phyloP scores from a whole-genome alignment of 192 early-diverging fungal genomes.

The Geranomyces variabilis region DNA sequence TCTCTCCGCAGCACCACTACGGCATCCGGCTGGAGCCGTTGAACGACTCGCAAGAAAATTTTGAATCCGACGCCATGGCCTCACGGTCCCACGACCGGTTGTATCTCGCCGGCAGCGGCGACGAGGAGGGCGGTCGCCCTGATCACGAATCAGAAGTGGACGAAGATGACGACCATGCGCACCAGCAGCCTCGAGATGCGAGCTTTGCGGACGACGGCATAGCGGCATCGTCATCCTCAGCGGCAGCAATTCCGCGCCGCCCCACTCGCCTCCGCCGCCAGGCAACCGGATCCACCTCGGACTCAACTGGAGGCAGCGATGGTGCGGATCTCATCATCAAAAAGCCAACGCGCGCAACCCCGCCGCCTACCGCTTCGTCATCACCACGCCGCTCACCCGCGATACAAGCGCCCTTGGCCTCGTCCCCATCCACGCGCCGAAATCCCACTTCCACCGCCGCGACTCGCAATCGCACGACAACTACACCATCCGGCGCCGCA shows the following conservation, averaged over 20 bases:
- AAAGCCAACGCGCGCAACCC: not conserved
- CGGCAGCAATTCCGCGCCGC: too few species aligned
- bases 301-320: not conserved
- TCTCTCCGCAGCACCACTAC: not conserved
- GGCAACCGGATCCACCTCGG: too few species aligned
- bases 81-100: not conserved
- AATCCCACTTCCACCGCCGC: not conserved
- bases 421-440: not conserved
- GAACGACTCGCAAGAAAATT: not conserved
- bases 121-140: not conserved
- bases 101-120: not conserved
- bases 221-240: too few species aligned
- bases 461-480: not conserved
- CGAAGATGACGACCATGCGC: not conserved
- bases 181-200: conserved; percentile 2
- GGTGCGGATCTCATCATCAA: conserved; percentile 15
- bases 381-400: not conserved
- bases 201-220: too few species aligned
- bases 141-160: not conserved
- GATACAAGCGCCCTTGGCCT: not conserved
- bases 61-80: too few species aligned
- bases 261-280: not conserved
- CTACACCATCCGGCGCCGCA: not conserved
- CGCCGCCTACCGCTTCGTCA: not conserved
- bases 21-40: not conserved